Evolutionary conservation across 78 protist genomes (phyloP), one percentile per base, ranked within the genome.

Genomic region (Pirum gemmata): DNA sequence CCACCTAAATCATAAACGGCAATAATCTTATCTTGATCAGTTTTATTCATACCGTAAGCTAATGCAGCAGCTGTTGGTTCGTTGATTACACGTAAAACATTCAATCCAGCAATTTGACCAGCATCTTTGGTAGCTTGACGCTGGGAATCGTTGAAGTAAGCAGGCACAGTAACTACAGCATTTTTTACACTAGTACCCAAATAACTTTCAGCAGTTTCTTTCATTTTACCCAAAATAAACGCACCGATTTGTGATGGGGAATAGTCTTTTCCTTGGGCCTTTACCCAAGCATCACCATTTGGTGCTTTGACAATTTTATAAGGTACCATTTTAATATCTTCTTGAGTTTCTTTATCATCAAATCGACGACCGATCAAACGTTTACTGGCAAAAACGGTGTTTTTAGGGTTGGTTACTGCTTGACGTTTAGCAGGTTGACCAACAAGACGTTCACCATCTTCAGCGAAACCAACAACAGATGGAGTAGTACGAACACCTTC

Each of bases 61-160:
- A 95, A 92, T 21, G 97, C 97, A 37, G 97, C 95, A 1, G 99
- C 99, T 0, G 99, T 99, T 29, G 99, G 99, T 95, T 99, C 99
- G 96, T 99, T 99, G 91, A 99, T 93, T 79, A 98, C 95, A 21
- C 99, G 96, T 35, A 91, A 84, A 26, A 97, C 98, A 39, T 94
- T 92, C 31, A 99, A 89, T 36, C 99, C 99, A 0, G 99, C 96
- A 77, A 98, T 98, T 67, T 51, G 5, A 37, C 99, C 99, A 21
- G 99, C 99, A 83, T 98, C 99, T 90, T 96, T 96, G 75, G 99
- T 98, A 67, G 98, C 96, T 94, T 96, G 98, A 39, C 99, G 95
- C 93, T 98, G 99, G 29, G 97, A 83, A 92, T 98, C 99, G 95
- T 97, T 98, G 93, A 98, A 98, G 93, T 98, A 98, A 31, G 99